Conservation (phyloP, 257 asterid species). For the Nyctanthes arbortristis region DNA sequence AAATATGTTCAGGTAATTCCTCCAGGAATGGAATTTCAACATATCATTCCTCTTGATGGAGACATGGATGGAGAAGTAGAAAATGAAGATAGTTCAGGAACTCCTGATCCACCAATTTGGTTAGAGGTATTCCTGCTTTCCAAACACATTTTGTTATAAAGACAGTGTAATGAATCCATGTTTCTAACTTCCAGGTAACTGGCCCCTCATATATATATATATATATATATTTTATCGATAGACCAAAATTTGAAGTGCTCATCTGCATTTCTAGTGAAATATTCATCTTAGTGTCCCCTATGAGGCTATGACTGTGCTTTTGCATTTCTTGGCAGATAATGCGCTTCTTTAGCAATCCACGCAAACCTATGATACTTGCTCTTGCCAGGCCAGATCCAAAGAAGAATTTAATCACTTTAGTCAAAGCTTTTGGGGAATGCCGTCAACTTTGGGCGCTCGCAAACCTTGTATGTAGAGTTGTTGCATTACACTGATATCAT, state of each 20-base stretch:
- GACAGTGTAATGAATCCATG: conserved; percentile 11
- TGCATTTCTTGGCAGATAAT: conserved; percentile 45
- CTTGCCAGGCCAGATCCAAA: conserved; percentile 81
- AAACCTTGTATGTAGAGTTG: conserved; percentile 58
- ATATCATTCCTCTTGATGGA: conserved; percentile 63
- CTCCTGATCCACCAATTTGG: conserved; percentile 46
- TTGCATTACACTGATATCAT: no score
- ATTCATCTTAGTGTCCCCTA: background rate
- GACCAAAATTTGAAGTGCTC: conserved; percentile 29
- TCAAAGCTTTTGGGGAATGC: conserved; percentile 86
- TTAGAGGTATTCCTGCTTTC: conserved; percentile 58
- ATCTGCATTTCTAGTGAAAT: background rate
- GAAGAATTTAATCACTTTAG: conserved; percentile 67
- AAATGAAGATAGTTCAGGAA: conserved; percentile 60
- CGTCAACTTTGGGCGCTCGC: conserved; percentile 74
- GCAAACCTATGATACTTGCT: conserved; percentile 87
- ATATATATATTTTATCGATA: background rate
- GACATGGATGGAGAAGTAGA: conserved; percentile 57
- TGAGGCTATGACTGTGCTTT: background rate
- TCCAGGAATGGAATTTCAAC: conserved; percentile 88
- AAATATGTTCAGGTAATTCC: conserved; percentile 29
- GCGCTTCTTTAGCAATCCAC: conserved; percentile 81
- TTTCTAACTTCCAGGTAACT: background rate
- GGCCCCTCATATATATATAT: no score
- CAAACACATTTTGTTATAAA: background rate